phyloP scores from a whole-genome alignment of 2,329 filamentous ascomycete species.

The Exophiala xenobiotica region DNA sequence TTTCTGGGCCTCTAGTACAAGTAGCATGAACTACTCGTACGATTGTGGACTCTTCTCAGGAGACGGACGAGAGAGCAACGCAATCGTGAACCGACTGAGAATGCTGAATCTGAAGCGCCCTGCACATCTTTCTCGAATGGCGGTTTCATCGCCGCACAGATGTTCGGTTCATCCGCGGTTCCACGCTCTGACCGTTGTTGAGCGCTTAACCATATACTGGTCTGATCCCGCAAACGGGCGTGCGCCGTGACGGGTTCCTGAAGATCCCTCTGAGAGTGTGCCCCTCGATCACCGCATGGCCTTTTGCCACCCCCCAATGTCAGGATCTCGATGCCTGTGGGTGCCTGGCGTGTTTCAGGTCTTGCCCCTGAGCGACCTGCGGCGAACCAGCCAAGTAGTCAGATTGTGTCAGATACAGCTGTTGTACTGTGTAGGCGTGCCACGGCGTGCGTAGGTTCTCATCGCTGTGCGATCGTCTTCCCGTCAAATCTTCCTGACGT shows the following conservation, averaged over 20 bases:
- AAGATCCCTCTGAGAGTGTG: constrained; percentile 17
- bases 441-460: too few relatives aligned
- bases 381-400: background rate
- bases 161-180: constrained; percentile 14
- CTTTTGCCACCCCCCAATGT: constrained; percentile 21
- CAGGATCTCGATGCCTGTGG: background rate
- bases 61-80: background rate
- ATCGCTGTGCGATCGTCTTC: background rate
- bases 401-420: too few relatives aligned
- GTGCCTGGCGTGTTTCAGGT: constrained; percentile 16
- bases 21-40: background rate
- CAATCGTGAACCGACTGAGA: background rate
- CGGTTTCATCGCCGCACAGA: constrained; percentile 15
- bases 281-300: constrained; percentile 8
- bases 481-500: background rate
- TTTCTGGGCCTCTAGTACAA: background rate
- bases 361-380: constrained; percentile 6
- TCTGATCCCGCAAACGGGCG: constrained; percentile 2
- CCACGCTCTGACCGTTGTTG: constrained; percentile 2
- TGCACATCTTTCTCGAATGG: constrained; percentile 3
- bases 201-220: background rate
- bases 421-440: too few relatives aligned
- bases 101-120: constrained; percentile 12
- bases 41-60: background rate
- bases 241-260: constrained; percentile 27